Evolutionary conservation across 2,329 filamentous ascomycete genomes (phyloP), one percentile per base, ranked within the genome.

Genomic region (Hypoxylon sp.): DNA sequence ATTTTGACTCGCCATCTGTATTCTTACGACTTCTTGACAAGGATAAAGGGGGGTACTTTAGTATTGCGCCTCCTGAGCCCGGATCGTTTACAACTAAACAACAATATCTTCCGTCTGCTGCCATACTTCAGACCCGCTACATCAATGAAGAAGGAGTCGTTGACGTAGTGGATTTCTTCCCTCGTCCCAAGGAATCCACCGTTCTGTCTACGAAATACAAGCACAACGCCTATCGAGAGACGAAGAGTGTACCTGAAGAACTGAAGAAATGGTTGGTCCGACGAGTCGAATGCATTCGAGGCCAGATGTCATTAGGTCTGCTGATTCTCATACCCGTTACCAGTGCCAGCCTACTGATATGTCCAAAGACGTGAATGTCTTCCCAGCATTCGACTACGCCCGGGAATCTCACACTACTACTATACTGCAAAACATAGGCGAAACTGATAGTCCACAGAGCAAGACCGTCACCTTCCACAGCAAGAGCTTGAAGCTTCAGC

Each of bases 1-100:
- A 93, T 71, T 94, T 94, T 75, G 91, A 94, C 78, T 93, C 91
- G 5, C 91, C 91, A 0, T 90, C 90, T 0, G 80, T 94, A 53
- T 94, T 94, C 77, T 93, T 90, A 75, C 87, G 91, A 43, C 83
- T 94, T 14, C 80, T 94, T 2, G 91, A 94, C 79, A 90, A 91
- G 75, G 82, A 91, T 72, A 93, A 91, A 75, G 91, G 92, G 23
- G 92, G 91, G 0, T 87, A 90, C 77, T 93, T 93, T 78, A 89
- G 85, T 70, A 91, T 94, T 71, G 79, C 85, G n/a, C 85, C 88
- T 21, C 83, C 84, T 2, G 71, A 80, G 1, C 78, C 82, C 9
- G 76, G 85, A 25, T 81, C 80, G 5, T 89, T 85, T 73, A 92
- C 90, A 2, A 93, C 89, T 36, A 94, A 94, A 77, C 91, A 94